Evolutionary conservation across 2,329 filamentous ascomycete genomes (phyloP).

Genomic region (Arthroderma sp.): DNA sequence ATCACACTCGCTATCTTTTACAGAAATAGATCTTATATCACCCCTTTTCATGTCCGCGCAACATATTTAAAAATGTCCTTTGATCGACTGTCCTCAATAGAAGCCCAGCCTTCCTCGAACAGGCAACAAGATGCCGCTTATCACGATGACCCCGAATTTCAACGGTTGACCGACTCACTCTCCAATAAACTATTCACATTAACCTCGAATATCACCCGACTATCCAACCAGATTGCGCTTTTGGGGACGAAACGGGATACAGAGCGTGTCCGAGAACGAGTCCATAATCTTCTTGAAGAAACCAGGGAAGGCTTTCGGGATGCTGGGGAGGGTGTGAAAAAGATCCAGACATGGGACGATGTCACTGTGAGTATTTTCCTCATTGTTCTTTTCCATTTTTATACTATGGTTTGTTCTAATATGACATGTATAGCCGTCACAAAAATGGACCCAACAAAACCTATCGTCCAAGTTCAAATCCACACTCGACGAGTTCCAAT

Average conservation of each 20-base stretch:
- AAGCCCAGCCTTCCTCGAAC: conserved; percentile 60
- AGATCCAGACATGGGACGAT: conserved; percentile 74
- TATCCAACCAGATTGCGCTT: conserved; percentile 71
- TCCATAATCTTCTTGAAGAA: conserved; percentile 77
- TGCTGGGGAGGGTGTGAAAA: conserved; percentile 87
- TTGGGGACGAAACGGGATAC: conserved; percentile 87
- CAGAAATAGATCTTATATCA: no score
- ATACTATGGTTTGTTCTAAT: conserved; percentile 9
- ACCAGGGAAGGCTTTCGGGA: conserved; percentile 78
- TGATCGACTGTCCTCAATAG: conserved; percentile 70
- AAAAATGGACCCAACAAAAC: conserved; percentile 94
- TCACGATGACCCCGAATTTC: conserved; percentile 85
- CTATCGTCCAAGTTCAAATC: conserved; percentile 85
- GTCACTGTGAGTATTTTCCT: conserved; percentile 47
- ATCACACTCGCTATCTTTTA: no score
- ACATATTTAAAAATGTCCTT: conserved; percentile 60
- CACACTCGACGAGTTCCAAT: conserved; percentile 80
- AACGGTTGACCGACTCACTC: conserved; percentile 64
- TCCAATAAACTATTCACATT: conserved; percentile 82
- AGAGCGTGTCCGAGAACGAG: conserved; percentile 75
- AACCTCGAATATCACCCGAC: conserved; percentile 72
- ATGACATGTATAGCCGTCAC: conserved; percentile 52
- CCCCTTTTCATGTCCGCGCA: background rate
- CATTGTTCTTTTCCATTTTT: background rate
- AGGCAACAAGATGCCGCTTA: conserved; percentile 61